Base-by-base conservation (phyloP, 2,329 filamentous ascomycete genomes). In the Trichoderma semiorbis region DNA sequence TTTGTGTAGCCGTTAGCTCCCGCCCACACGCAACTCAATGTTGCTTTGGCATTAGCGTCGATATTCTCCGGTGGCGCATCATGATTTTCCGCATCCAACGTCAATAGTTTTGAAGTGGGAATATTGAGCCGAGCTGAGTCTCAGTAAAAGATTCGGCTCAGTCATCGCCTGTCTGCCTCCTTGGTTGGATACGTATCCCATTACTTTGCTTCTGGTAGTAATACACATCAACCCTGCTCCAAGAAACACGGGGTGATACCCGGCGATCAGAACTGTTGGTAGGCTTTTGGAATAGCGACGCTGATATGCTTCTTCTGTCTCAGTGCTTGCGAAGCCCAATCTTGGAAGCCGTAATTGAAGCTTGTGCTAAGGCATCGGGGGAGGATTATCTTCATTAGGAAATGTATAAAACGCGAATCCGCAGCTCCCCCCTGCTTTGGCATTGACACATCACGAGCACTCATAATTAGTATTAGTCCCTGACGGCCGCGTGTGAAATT, bases 11-110 rank as follows among this genome's bases (percentile, higher is more conserved):
- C 39, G 36, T 53, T 72, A 66, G 67, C 21, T 69, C 39, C 67
- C 67, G 57, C 66, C 36, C 39, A 69, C 66, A 50, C 66, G 30
- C 28, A 66, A 43, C 57, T 47, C 67, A 62, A 34, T 28, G 57
- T 69, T 69, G 57, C 67, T 53, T 69, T 53, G 39, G 67, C 57
- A 26, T 69, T 69, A 69, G 67, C 57, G 67, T 53, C 67, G 67
- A 69, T 69, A 53, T 53, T 62, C 67, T 69, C 57, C 57, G 67
- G 57, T 69, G 67, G 55, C 67, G 66, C 39, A 50, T 60, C 36
- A 18, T 43, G 26, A 18, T 10, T 50, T 69, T 34, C 30, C 26
- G 5, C 26, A 30, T 39, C 36, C 36, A 55, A 24, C 32, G 16
- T n/a, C 24, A 57, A 21, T 26, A 43, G 24, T 28, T 39, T 5